Conservation (phyloP, 1,139 yeast species). For the Yamadazyma atmosphaerica region DNA sequence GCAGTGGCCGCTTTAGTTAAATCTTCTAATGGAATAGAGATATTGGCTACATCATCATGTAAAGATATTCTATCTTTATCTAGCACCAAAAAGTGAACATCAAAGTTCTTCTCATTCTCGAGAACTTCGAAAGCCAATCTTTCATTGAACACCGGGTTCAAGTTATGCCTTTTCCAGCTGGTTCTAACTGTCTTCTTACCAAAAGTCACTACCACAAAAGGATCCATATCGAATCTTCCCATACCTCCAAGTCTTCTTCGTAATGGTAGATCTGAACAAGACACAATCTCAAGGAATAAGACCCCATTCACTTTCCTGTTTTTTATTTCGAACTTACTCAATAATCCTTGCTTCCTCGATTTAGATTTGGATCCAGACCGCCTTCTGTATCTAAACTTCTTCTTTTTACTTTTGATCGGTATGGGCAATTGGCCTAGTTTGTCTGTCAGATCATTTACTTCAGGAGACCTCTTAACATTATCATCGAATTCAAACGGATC, state of each 20-base stretch:
- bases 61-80: slow-evolving; percentile 84
- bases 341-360: slow-evolving; percentile 8
- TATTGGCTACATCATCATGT: slow-evolving; percentile 79
- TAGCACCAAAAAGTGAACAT: slow-evolving; percentile 68
- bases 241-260: slow-evolving; percentile 59
- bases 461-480: slow-evolving; percentile 1
- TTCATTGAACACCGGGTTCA: slow-evolving; percentile 83
- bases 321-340: slow-evolving; percentile 30
- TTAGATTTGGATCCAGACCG: neutral
- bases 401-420: slow-evolving; percentile 1
- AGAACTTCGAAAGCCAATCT: slow-evolving; percentile 76
- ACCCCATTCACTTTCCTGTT: slow-evolving; percentile 64
- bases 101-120: slow-evolving; percentile 62
- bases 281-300: slow-evolving; percentile 69
- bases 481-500: slow-evolving; percentile 1
- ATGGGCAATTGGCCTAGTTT: slow-evolving; percentile 6
- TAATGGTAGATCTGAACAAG: slow-evolving; percentile 73
- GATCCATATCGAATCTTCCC: slow-evolving; percentile 87
- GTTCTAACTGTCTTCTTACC: slow-evolving; percentile 89
- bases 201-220: slow-evolving; percentile 88
- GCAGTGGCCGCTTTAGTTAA: slow-evolving; percentile 29
- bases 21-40: slow-evolving; percentile 53
- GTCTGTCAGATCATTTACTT: slow-evolving; percentile 1
- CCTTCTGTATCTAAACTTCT: slow-evolving; percentile 9
- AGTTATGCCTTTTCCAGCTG: slow-evolving; percentile 78